Evolutionary conservation across 2,329 filamentous ascomycete genomes (phyloP), one percentile per base, ranked within the genome.

Genomic region (Falciphora oryzae): DNA sequence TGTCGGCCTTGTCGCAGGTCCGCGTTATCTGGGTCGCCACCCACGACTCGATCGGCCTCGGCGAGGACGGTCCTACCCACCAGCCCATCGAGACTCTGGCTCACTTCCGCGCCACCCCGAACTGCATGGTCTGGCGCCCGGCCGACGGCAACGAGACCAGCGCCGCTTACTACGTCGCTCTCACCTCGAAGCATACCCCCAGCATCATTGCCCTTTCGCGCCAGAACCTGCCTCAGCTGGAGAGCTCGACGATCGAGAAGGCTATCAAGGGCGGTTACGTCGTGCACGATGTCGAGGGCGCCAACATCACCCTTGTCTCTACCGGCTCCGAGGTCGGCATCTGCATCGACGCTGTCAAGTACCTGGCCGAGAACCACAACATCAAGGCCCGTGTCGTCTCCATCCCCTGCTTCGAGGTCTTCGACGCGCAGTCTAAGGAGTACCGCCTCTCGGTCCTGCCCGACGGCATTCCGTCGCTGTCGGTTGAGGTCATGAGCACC

Each of bases 101-200:
- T 67, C 95, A 98, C 83, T 98, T 98, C 92, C 94, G 95, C 78
- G 95, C 95, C 70, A 87, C 98, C 72, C 95, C 95, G 76, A 99
- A 99, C 89, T 91, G 90, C 85, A 97, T 98, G 92, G 94, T 98
- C 74, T 98, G 95, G 95, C 93, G 95, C 76, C 95, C 95, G 71
- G 94, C 95, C 73, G 95, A 98, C 75, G 94, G 94, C 75, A 98
- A 98, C 84, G 95, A 99, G 90, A 95, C 91, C 73, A 96, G 91
- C 76, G 94, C 93, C 74, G 94, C 95, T 71, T 99, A 98, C 88
- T 98, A 98, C 83, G 85, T 96, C 74, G 92, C 93, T 62, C 83
- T 99, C 71, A 97, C 91, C 70, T 90, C 92, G 73, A 92, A 92
- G 82, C 83, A 89, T 79, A 97, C 94, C 53, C 95, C 95, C 70